These are phyloP conservation scores for Debaryomyces robertsiae DNA, from an alignment of 1,139 yeast species.

Conservation along the genomic window DNA sequence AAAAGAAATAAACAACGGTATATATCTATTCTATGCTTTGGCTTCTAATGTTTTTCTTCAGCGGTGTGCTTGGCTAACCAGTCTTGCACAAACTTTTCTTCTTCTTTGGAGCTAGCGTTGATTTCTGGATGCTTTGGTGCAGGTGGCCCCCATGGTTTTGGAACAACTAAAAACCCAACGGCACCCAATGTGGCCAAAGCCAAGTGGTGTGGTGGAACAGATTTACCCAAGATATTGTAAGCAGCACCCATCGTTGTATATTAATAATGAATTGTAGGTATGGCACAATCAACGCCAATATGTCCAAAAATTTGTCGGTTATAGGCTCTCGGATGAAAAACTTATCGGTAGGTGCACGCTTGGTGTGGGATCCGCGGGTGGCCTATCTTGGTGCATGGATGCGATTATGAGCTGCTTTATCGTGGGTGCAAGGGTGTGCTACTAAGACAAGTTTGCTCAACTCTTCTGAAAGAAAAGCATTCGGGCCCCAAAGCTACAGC, in stretches of 20 bases:
- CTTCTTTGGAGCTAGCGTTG: slow-evolving; percentile 81
- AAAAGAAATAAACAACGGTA: slow-evolving; percentile 4
- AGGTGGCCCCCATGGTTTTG: slow-evolving; percentile 72
- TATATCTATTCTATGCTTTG: slow-evolving; percentile 4
- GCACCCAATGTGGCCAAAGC: slow-evolving; percentile 70
- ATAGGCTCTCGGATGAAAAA: slow-evolving; percentile 8
- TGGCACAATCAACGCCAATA: background rate
- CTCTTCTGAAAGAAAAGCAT: no score
- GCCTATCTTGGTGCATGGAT: slow-evolving; percentile 4
- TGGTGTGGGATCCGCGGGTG: no score
- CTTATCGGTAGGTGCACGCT: slow-evolving; percentile 7
- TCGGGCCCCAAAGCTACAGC: no score
- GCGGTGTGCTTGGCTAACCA: slow-evolving; percentile 41
- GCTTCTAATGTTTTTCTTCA: slow-evolving; percentile 36
- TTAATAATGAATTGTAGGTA: slow-evolving; percentile 2
- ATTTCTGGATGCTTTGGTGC: slow-evolving; percentile 66
- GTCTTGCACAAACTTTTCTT: slow-evolving; percentile 70
- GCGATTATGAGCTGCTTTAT: no score
- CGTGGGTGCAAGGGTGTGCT: no score
- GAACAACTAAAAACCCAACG: slow-evolving; percentile 57
- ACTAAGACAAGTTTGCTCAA: no score
- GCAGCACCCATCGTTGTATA: slow-evolving; percentile 67
- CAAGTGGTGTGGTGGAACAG: slow-evolving; percentile 72
- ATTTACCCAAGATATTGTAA: slow-evolving; percentile 74
- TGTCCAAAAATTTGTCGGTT: slow-evolving; percentile 3